Conservation (phyloP, 2,329 filamentous ascomycete genomes). For the Arthroderma sp. region DNA sequence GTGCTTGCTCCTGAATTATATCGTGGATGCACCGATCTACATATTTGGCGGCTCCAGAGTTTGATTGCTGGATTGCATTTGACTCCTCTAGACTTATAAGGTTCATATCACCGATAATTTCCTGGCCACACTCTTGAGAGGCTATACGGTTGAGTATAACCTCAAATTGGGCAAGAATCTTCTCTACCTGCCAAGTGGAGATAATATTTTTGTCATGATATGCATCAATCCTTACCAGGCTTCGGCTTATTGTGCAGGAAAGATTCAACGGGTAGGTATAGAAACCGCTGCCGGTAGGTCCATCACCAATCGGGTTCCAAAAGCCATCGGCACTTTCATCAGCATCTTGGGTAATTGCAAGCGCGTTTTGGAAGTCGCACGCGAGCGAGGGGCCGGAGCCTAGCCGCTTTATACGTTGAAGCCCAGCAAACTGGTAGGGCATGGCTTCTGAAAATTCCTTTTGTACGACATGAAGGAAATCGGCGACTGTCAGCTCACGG, state of each 20-base stretch:
- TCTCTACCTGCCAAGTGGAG: constrained; percentile 9
- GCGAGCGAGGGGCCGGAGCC: constrained; percentile 30
- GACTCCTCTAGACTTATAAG: constrained; percentile 5
- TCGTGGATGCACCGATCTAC: constrained; percentile 13
- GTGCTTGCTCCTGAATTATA: constrained; percentile 10
- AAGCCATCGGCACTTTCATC: constrained; percentile 11
- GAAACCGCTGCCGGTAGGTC: constrained; percentile 7
- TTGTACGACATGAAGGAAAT: constrained; percentile 43
- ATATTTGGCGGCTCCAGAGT: constrained; percentile 10
- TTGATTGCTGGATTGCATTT: constrained; percentile 4
- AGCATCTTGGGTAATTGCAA: constrained; percentile 20
- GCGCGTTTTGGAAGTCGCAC: constrained; percentile 28
- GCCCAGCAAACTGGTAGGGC: constrained; percentile 44
- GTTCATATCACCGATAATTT: constrained; percentile 7
- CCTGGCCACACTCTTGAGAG: constrained; percentile 2
- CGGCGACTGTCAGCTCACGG: constrained; percentile 22
- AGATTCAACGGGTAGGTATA: constrained; percentile 10
- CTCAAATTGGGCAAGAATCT: constrained; percentile 11
- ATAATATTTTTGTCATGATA: constrained; percentile 11
- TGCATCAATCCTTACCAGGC: constrained; percentile 8
- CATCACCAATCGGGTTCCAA: constrained; percentile 7
- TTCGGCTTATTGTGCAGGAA: constrained; percentile 8
- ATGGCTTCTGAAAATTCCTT: constrained; percentile 40
- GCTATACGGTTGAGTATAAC: constrained; percentile 7
- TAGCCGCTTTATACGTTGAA: constrained; percentile 36